A percentile compares a stretch with the other conserved stretches of the same genome.
Evolutionary conservation across 2,329 filamentous ascomycete species (phyloP).

Genomic region (Phaeomoniella chlamydospora): DNA sequence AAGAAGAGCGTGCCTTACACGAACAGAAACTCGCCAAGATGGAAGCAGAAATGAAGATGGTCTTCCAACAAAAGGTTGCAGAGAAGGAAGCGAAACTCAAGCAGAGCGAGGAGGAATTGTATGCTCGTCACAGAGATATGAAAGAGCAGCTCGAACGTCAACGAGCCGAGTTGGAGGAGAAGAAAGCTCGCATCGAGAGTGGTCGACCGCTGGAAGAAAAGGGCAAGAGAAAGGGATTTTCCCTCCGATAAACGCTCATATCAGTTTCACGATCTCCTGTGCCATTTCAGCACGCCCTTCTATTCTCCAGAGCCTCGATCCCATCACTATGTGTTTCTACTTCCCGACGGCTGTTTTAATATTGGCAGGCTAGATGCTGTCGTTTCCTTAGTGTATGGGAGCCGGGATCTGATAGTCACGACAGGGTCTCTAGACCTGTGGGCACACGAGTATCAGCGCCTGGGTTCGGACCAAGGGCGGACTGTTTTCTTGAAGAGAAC

Average conservation of each 20-base stretch:
- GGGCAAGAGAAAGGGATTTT: conserved; percentile 98
- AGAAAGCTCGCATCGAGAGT: conserved; percentile 90
- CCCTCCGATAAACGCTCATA: conserved; percentile 58
- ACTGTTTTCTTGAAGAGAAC: too few species aligned
- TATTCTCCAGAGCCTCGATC: conserved; percentile 6
- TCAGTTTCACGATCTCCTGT: conserved; percentile 6
- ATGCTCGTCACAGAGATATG: conserved; percentile 97
- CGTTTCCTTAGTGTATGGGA: background rate
- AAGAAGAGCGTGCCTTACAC: conserved; percentile 94
- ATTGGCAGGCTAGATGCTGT: background rate
- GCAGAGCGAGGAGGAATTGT: conserved; percentile 97
- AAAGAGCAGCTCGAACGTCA: conserved; percentile 98
- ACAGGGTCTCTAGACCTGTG: too few species aligned
- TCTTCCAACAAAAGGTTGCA: conserved; percentile 99
- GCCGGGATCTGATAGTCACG: background rate
- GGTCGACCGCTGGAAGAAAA: conserved; percentile 94
- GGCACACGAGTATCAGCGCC: too few species aligned
- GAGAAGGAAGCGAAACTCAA: conserved; percentile 99
- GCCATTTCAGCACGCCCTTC: conserved; percentile 3
- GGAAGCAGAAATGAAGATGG: conserved; percentile 99
- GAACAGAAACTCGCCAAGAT: conserved; percentile 99
- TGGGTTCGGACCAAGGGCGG: too few species aligned
- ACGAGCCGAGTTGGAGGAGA: conserved; percentile 89
- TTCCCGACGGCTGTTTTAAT: conserved; percentile 4
- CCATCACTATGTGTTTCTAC: conserved; percentile 9